Base-by-base conservation (phyloP, 768 basidiomycete species). In the Agaricus bisporus region DNA sequence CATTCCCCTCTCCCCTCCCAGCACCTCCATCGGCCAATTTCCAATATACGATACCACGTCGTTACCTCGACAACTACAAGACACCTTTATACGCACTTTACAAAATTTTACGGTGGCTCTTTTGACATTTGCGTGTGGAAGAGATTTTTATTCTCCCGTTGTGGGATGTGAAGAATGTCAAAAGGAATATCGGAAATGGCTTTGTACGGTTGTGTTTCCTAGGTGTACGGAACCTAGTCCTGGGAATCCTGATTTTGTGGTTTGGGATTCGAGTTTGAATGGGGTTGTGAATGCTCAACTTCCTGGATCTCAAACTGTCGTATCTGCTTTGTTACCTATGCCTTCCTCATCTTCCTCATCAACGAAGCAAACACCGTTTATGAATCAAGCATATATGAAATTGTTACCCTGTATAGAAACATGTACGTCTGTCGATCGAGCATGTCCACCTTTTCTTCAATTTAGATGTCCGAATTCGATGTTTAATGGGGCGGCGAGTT, bases 341-440 rank as follows among this genome's bases (percentile, higher is more conserved):
- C 59, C 75, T 3, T 71, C 79, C 17, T 59, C n/a, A n/a, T n/a
- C 50, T 4, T 42, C 56, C 14, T 38, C 64, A 5, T 60, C 72
- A 0, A 60, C 68, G 3, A 72, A 85, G 12, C 82, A 80, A 57
- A 69, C 84, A 41, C 77, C 82, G n/a, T 49, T 72, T 11, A 67
- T 76, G 58, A 59, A 63, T 2, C 66, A 63, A 17, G 50, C 71
- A 1, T 91, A 88, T 68, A 70, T 67, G n/a, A 74, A 79, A 63
- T 69, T 94, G 14, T 70, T 88, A 32, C 91, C 92, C 2, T 93
- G 91, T 63, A 68, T 91, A 9, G 92, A 91, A 68, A 80, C 78
- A 28, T 95, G 92, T 68, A 76, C 80, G 15, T 75, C 78, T 1
- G 82, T 79, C 20, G 85, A 88, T 58, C 79, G 91, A 25, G 79